Conservation (phyloP, 176 grass and related monocot species). For the Pharus latifolius region DNA sequence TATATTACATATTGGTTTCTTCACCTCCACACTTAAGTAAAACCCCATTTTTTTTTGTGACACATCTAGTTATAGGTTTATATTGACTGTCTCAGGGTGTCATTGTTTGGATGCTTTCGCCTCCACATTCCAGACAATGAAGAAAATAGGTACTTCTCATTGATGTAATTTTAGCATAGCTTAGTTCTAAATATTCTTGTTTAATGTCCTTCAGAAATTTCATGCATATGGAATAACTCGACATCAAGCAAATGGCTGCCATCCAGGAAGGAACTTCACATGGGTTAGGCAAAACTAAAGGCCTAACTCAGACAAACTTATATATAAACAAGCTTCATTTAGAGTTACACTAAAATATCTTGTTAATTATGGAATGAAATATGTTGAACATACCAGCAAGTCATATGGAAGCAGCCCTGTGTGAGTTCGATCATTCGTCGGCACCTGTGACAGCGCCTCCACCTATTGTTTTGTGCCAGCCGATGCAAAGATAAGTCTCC, state of each 20-base stretch:
- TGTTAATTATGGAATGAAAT: background rate
- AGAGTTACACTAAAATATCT: background rate
- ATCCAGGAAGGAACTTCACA: background rate
- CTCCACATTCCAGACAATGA: background rate
- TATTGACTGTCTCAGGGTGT: background rate
- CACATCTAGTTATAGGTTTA: too few relatives aligned
- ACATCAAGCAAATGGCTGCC: too few relatives aligned
- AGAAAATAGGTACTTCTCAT: background rate
- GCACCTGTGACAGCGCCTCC: constrained; percentile 70
- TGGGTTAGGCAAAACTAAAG: background rate
- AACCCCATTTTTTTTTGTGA: too few relatives aligned
- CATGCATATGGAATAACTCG: background rate
- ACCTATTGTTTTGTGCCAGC: constrained; percentile 52
- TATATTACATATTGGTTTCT: too few relatives aligned
- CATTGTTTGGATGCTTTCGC: background rate
- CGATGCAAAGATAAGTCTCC: constrained; percentile 48
- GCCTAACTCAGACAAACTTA: too few relatives aligned
- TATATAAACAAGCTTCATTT: too few relatives aligned
- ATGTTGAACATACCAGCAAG: constrained; percentile 65
- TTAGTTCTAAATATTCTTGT: background rate
- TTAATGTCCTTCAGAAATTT: background rate
- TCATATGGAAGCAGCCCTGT: constrained; percentile 64
- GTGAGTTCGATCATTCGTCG: constrained; percentile 64
- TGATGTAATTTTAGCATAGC: background rate
- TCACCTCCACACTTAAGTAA: too few relatives aligned